These are phyloP conservation scores for Colletotrichum aenigma DNA, from an alignment of 2,329 filamentous ascomycete genomes.

Conservation along the genomic window DNA sequence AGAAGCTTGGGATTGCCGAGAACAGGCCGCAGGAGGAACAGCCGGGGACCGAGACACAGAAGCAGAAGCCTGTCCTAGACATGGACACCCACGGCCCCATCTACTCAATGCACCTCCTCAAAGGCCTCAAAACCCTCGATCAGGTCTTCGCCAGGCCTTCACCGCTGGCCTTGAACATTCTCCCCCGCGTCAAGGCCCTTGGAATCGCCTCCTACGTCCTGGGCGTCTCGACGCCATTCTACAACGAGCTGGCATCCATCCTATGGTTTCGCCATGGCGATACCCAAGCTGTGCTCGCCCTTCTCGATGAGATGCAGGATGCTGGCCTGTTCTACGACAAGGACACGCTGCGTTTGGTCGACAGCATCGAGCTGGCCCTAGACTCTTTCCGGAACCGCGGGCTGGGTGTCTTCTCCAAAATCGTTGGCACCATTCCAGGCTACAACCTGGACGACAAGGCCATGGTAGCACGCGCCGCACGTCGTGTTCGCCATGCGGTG, in stretches of 20 bases:
- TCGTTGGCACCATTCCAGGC: constrained; percentile 17
- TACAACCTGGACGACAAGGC: constrained; percentile 19
- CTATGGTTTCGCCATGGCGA: constrained; percentile 68
- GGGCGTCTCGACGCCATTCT: constrained; percentile 72
- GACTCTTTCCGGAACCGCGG: constrained; percentile 11
- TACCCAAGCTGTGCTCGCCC: constrained; percentile 53
- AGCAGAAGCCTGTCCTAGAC: constrained; percentile 33
- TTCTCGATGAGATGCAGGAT: constrained; percentile 70
- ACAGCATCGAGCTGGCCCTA: constrained; percentile 35
- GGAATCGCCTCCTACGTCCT: constrained; percentile 75
- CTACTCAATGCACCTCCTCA: constrained; percentile 65
- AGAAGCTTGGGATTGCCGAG: constrained; percentile 56
- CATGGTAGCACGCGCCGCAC: constrained; percentile 1
- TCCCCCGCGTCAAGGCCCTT: constrained; percentile 70
- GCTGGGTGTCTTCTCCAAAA: constrained; percentile 15
- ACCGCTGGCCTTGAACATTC: constrained; percentile 60
- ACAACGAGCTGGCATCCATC: constrained; percentile 68
- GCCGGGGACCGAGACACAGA: background rate
- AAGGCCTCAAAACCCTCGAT: constrained; percentile 62
- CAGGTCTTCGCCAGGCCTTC: constrained; percentile 62
- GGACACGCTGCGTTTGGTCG: constrained; percentile 45
- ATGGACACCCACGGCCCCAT: constrained; percentile 67
- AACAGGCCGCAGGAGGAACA: background rate
- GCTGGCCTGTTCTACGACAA: constrained; percentile 63
- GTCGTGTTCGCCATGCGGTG: background rate